Conservation (phyloP, 257 asterid genomes). For the Penstemon barbatus region DNA sequence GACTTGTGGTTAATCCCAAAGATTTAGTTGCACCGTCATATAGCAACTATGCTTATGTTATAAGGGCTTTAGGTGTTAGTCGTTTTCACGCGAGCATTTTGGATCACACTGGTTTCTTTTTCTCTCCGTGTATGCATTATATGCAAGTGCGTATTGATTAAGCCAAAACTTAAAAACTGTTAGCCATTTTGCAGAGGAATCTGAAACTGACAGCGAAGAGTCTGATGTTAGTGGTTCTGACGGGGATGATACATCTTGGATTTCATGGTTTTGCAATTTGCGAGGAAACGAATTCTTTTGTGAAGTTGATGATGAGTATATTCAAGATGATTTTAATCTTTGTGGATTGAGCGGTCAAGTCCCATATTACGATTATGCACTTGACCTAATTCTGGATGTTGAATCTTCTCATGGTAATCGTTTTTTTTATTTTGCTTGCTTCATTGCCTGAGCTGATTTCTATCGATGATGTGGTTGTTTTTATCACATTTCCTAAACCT, state of each 20-base stretch:
- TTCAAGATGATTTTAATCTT: conserved; percentile 66
- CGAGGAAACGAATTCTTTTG: conserved; percentile 68
- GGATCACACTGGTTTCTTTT: neutral
- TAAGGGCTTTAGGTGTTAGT: neutral
- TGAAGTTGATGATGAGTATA: conserved; percentile 67
- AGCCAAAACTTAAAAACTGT: conserved; percentile 1
- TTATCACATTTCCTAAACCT: neutral
- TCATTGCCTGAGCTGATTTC: conserved; percentile 14
- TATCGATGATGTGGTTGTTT: conserved; percentile 1
- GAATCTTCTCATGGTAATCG: conserved; percentile 63
- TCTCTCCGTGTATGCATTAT: neutral
- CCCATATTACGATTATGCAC: conserved; percentile 62
- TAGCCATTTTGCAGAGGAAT: conserved; percentile 48
- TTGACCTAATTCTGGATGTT: conserved; percentile 63
- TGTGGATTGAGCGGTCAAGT: conserved; percentile 72
- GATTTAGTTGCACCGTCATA: neutral
- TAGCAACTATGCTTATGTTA: neutral
- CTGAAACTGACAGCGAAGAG: conserved; percentile 67
- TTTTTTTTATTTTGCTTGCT: conserved; percentile 19
- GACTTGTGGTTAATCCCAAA: neutral
- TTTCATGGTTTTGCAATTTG: conserved; percentile 74
- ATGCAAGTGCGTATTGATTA: neutral
- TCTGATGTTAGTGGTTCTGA: conserved; percentile 72
- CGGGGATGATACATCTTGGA: conserved; percentile 70
- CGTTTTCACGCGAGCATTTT: neutral